Evolutionary conservation across 257 asterid species (phyloP).

Genomic region (Solanum ahanhuiri): DNA sequence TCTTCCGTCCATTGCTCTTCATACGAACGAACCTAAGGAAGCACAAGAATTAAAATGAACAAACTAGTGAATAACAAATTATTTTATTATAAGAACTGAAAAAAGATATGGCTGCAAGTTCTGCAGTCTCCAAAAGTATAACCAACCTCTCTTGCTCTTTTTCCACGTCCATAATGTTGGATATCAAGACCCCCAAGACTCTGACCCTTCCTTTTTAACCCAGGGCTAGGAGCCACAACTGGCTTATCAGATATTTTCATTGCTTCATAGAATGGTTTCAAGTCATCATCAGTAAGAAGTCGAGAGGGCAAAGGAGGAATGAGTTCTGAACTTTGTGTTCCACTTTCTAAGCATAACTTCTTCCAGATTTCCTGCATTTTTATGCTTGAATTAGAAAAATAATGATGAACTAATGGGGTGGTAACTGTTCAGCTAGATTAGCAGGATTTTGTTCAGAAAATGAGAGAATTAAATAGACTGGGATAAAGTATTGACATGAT

Average conservation of each 20-base stretch:
- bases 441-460: background rate
- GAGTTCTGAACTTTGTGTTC: slow-evolving; percentile 34
- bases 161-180: slow-evolving; percentile 97
- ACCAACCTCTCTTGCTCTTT: slow-evolving; percentile 94
- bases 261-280: slow-evolving; percentile 69
- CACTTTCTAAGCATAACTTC: slow-evolving; percentile 36
- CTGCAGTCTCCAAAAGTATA: slow-evolving; percentile 6
- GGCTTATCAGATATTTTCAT: slow-evolving; percentile 74
- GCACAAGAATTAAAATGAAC: slow-evolving; percentile 5
- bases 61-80: slow-evolving; percentile 2
- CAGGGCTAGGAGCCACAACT: slow-evolving; percentile 37
- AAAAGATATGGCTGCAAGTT: background rate
- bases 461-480: background rate
- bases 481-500: slow-evolving; percentile 7
- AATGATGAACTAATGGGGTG: background rate
- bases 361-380: slow-evolving; percentile 60
- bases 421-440: background rate
- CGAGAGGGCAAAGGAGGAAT: slow-evolving; percentile 80
- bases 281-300: slow-evolving; percentile 71
- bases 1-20: slow-evolving; percentile 99
- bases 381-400: background rate
- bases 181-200: slow-evolving; percentile 80
- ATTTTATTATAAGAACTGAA: background rate
- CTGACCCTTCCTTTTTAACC: slow-evolving; percentile 72
- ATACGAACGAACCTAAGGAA: slow-evolving; percentile 76